Evolutionary conservation across 306 rosid genomes (phyloP).

Genomic region (Erythrophleum fordii): DNA sequence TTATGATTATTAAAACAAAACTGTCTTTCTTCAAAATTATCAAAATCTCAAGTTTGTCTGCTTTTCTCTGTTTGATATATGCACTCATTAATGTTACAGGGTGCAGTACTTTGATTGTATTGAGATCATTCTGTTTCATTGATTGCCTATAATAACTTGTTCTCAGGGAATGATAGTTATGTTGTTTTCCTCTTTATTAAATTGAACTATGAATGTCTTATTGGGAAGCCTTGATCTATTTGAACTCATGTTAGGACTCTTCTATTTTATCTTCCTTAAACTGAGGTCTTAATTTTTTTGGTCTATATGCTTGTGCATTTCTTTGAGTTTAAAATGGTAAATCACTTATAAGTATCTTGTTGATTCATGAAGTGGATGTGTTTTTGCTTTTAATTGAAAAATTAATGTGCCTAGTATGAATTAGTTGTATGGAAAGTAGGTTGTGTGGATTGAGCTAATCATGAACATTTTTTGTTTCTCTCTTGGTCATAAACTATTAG

Average conservation of each 20-base stretch:
- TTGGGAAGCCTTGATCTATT: not conserved
- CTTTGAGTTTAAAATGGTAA: not conserved
- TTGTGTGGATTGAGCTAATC: not conserved
- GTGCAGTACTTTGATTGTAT: too few species aligned
- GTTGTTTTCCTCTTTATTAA: not conserved
- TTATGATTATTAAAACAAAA: slow-evolving; percentile 32
- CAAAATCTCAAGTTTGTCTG: not conserved
- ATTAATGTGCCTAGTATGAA: not conserved
- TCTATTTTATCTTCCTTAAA: too few species aligned
- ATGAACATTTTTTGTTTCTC: not conserved
- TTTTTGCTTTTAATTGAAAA: not conserved
- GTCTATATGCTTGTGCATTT: not conserved
- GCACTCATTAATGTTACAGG: too few species aligned
- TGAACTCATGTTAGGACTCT: too few species aligned
- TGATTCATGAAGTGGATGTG: not conserved
- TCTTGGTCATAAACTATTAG: not conserved
- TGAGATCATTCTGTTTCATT: too few species aligned
- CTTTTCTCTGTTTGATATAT: not conserved
- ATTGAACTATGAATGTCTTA: not conserved
- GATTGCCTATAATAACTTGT: too few species aligned
- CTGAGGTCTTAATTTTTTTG: too few species aligned
- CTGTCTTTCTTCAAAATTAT: not conserved
- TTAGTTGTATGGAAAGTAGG: not conserved
- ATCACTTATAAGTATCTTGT: not conserved
- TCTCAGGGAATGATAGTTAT: too few species aligned